A percentile compares a stretch with the other conserved stretches of the same genome.
Conservation (phyloP, 495 filamentous ascomycete genomes). For the Lindgomyces ingoldianus region DNA sequence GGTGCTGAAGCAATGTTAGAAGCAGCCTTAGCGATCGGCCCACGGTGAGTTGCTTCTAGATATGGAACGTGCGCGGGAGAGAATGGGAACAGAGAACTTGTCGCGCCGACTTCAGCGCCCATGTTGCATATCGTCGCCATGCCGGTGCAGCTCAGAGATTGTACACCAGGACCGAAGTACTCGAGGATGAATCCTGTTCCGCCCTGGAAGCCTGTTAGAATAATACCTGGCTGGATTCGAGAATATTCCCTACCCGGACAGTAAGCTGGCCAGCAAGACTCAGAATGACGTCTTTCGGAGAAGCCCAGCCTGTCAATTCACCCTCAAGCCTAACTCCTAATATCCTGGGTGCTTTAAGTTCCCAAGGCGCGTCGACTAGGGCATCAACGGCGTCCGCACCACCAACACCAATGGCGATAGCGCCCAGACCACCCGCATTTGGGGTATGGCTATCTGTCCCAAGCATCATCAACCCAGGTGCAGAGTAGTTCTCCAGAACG, state of each 20-base stretch:
- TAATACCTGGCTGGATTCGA: not conserved
- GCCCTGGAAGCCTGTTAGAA: constrained; percentile 51
- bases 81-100: constrained; percentile 91
- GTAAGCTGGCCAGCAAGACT: constrained; percentile 86
- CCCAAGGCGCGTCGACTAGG: constrained; percentile 94
- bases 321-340: constrained; percentile 85
- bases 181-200: constrained; percentile 95
- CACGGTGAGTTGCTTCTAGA: constrained; percentile 78
- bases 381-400: constrained; percentile 98
- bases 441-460: constrained; percentile 98
- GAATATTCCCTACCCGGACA: constrained; percentile 57
- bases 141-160: constrained; percentile 86
- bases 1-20: constrained; percentile 45
- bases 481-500: constrained; percentile 97
- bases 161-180: constrained; percentile 85
- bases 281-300: constrained; percentile 93
- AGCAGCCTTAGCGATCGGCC: constrained; percentile 66
- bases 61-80: constrained; percentile 71
- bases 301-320: constrained; percentile 82
- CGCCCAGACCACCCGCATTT: constrained; percentile 88
- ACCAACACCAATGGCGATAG: constrained; percentile 95
- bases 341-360: constrained; percentile 89
- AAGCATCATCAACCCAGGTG: constrained; percentile 98
- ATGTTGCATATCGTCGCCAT: constrained; percentile 95
- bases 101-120: constrained; percentile 90